Base-by-base conservation (phyloP, 1,139 yeast genomes). In the Yamadazyma triangularis region DNA sequence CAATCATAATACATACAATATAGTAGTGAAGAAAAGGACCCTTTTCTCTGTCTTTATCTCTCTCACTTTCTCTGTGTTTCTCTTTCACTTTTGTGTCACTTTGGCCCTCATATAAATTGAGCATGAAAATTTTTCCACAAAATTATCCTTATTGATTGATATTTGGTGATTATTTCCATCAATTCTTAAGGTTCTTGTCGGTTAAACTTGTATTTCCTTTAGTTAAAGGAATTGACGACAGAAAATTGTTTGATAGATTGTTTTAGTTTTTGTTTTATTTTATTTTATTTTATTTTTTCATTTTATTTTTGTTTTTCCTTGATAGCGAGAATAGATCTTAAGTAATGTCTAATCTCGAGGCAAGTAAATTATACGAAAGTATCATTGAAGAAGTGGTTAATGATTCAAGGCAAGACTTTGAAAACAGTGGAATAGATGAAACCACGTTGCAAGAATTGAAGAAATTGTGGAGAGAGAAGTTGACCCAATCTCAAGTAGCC, bases 341-440 rank as follows among this genome's bases (percentile, higher is more conserved):
- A 23, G 4, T 31, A 20, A 67, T 68, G 74, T 68, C 74, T 11
- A 68, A 65, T 41, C 49, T 50, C 35, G 74, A 68, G 45, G 60
- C 72, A 6, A 56, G 67, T 31, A 76, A 70, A 48, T 70, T 88
- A 30, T 91, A 88, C 53, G 87, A 81, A 46, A 69, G 79, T 19
- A 82, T 91, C 43, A 87, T 91, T 39, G 91, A 87, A 40, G 94
- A 86, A 39, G 98, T 91, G 22, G 81, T 91, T 44, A 73, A 77
- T 37, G 96, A 88, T 47, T 88, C 96, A 8, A 76, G 96, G 52
- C 88, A 84, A 48, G 98, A 91, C 56, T 91, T 91, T 51, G 97
- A 91, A 54, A 93, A 91, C 48, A 82, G 86, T 39, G 98, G 97
- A 15, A 86, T 91, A 34, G 97, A 91, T 53, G 96, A 88, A 50